Conservation (phyloP, 306 rosid genomes). For the Prosopis cineraria region DNA sequence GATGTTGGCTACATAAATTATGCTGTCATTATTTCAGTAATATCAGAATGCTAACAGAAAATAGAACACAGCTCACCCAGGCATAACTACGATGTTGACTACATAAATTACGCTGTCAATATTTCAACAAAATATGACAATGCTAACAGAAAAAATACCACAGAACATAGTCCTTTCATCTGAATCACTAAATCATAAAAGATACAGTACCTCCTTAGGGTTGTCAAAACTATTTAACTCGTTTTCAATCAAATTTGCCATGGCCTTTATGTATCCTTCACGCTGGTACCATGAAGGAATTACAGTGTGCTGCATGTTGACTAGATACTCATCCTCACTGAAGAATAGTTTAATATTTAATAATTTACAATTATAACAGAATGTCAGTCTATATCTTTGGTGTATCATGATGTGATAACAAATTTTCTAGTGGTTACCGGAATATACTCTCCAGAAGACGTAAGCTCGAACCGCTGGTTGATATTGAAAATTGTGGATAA, state of each 20-base stretch:
- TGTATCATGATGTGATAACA: conserved; percentile 12
- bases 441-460: conserved; percentile 97
- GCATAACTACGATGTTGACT: conserved; percentile 13
- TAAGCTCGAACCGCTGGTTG: conserved; percentile 96
- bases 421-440: conserved; percentile 51
- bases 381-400: conserved; percentile 12
- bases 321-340: conserved; percentile 94
- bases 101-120: conserved; percentile 23
- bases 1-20: neutral
- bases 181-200: conserved; percentile 22
- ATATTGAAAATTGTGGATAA: conserved; percentile 98
- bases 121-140: conserved; percentile 24
- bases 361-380: conserved; percentile 28
- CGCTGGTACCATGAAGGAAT: conserved; percentile 99
- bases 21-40: neutral
- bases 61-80: conserved; percentile 16
- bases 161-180: neutral
- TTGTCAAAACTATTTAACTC: conserved; percentile 63
- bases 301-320: conserved; percentile 98
- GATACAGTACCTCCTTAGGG: conserved; percentile 61
- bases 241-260: conserved; percentile 91
- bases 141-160: conserved; percentile 12
- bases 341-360: conserved; percentile 38
- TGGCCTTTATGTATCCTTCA: conserved; percentile 92
- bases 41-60: conserved; percentile 19